Percentiles rank a stretch among this genome's conserved stretches.
Conservation (phyloP, 2,329 filamentous ascomycete genomes). For the Aspergillus amoenus region DNA sequence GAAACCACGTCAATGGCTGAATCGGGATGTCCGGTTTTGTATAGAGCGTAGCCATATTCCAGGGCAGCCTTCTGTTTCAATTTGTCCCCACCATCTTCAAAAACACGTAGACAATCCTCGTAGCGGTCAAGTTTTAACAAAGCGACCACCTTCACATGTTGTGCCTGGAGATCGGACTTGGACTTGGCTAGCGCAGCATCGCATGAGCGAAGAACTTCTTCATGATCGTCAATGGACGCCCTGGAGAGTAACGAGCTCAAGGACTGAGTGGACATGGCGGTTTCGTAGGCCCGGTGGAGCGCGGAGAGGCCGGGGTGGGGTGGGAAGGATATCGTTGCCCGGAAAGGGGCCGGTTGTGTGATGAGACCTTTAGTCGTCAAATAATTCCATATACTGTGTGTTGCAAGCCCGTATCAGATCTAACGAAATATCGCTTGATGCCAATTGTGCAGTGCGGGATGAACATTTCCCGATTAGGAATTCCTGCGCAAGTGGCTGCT, state of each 20-base stretch:
- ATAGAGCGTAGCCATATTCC: slow-evolving; percentile 64
- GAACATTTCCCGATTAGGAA: slow-evolving; percentile 24
- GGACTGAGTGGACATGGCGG: slow-evolving; percentile 45
- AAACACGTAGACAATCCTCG: slow-evolving; percentile 57
- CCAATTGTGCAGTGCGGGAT: slow-evolving; percentile 15
- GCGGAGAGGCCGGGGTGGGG: background rate
- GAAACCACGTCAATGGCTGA: slow-evolving; percentile 55
- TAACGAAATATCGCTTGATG: background rate
- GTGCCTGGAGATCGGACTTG: slow-evolving; percentile 56
- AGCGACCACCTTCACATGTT: slow-evolving; percentile 60
- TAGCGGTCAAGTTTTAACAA: slow-evolving; percentile 64
- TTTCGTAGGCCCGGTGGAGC: background rate
- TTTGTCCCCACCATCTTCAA: slow-evolving; percentile 54
- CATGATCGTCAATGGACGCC: slow-evolving; percentile 61
- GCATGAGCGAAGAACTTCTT: slow-evolving; percentile 60
- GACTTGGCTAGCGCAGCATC: slow-evolving; percentile 57
- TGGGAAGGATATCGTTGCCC: background rate
- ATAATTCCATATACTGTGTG: background rate
- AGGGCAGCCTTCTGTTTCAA: slow-evolving; percentile 57
- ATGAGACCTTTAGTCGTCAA: background rate
- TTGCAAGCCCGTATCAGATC: slow-evolving; percentile 3
- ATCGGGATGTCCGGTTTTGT: slow-evolving; percentile 58
- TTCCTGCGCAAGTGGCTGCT: slow-evolving; percentile 7
- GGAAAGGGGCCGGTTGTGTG: background rate
- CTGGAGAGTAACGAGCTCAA: slow-evolving; percentile 58